Percentiles rank a stretch among this genome's conserved stretches.
Evolutionary conservation across 768 basidiomycete species (phyloP).

Genomic region (Pleurotus pulmonarius): DNA sequence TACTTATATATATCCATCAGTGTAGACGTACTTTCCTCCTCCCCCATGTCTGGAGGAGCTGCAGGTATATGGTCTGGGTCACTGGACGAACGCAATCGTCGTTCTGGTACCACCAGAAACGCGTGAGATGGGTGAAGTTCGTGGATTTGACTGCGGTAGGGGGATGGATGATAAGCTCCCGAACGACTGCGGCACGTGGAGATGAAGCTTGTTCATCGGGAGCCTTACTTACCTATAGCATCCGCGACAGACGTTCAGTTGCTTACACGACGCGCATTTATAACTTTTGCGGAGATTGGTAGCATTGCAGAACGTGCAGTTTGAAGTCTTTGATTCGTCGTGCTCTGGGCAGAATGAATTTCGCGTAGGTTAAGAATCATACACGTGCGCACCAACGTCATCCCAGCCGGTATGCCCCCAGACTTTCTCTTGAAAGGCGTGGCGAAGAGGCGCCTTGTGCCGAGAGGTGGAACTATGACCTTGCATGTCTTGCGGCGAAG

Average conservation of each 20-base stretch:
- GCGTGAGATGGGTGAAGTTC: conserved; percentile 89
- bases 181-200: conserved; percentile 1
- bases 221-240: conserved; percentile 64
- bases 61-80: conserved; percentile 33
- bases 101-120: conserved; percentile 79
- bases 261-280: conserved; percentile 80
- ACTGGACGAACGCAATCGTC: conserved; percentile 33
- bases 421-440: conserved; percentile 82
- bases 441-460: conserved; percentile 71
- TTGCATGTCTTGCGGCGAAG: conserved; percentile 52
- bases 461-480: conserved; percentile 61
- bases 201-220: background rate
- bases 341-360: conserved; percentile 38
- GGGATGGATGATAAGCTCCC: conserved; percentile 2
- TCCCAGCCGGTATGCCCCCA: conserved; percentile 86
- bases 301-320: conserved; percentile 81
- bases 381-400: conserved; percentile 68
- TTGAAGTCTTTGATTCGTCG: conserved; percentile 60
- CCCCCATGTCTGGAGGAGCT: conserved; percentile 35
- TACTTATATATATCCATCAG: background rate
- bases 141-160: conserved; percentile 67
- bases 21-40: conserved; percentile 55
- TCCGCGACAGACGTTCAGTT: conserved; percentile 77
- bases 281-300: conserved; percentile 62
- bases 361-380: background rate